Base-by-base conservation (phyloP, 805 yeast species). In the Starmerella kuoi region DNA sequence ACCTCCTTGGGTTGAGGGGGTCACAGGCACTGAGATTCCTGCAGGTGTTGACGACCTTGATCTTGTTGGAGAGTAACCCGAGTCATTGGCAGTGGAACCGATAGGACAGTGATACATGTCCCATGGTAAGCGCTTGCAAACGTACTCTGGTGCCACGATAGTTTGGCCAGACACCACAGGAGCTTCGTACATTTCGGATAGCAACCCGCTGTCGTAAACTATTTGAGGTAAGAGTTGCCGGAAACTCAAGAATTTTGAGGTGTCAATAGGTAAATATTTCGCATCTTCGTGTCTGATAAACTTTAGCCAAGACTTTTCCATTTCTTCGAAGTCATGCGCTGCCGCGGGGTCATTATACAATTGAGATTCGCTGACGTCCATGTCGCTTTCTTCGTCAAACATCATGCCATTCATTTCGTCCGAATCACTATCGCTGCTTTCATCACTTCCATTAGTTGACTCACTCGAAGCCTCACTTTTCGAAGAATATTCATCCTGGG, bases 151-250 rank as follows among this genome's bases (percentile, higher is more conserved):
- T 2, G 46, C 41, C 11, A 43, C 40, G n/a, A 25, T 18, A 2
- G 27, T 38, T 15, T 35, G 40, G 7, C 47, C 47, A 7, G 35
- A 25, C 4, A 42, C 28, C 25, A 44, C 19, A 8, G 50, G 49
- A 5, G 43, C 37, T 9, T 37, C 44, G 17, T 26, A 26, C 15
- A 53, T 42, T 5, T 46, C 45, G 8, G 35, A 26, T 11, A 60
- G 41, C 20, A 52, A 25, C 2, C 61, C 59, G 27, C 52, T 47
- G 37, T 63, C 65, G 62, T 64, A 63, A 2, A 61, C 63, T n/a
- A 61, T 43, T 39, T 61, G 63, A 17, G 59, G 59, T 15, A 58
- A 41, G 20, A 63, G 47, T 2, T 46, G 46, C 31, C 54, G 52
- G 21, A 61, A 35, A 31, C 44, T 42, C 9, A 42, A 35, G n/a